These are phyloP conservation scores for Microcyclospora pomicola DNA, from an alignment of 2,329 filamentous ascomycete species.

Conservation along the genomic window DNA sequence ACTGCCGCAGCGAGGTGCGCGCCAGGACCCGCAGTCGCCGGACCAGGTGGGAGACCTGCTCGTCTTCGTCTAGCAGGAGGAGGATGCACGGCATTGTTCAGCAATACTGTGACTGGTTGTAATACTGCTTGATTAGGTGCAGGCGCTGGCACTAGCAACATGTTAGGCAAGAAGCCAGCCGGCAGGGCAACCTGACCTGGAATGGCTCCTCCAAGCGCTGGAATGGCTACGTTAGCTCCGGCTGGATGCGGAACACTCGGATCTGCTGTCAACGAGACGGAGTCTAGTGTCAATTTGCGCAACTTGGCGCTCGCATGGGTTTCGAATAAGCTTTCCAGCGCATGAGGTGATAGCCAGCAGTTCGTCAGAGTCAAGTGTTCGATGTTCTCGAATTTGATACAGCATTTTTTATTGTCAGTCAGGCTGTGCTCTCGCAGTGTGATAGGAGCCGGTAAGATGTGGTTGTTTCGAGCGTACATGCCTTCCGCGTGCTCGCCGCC, in stretches of 20 bases:
- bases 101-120: not conserved
- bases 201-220: not conserved
- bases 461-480: conserved; percentile 45
- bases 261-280: conserved; percentile 48
- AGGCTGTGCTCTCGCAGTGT: conserved; percentile 16
- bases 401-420: conserved; percentile 3
- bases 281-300: conserved; percentile 44
- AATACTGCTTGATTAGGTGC: not conserved
- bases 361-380: conserved; percentile 50
- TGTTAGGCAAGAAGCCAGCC: too few species aligned
- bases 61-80: too few species aligned
- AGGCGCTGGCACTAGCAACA: not conserved
- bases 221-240: not conserved
- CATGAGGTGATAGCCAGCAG: conserved; percentile 51
- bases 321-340: conserved; percentile 40
- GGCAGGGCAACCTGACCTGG: too few species aligned
- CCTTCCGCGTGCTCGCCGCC: conserved; percentile 55
- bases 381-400: conserved; percentile 39
- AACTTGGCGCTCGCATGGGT: conserved; percentile 36
- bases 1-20: not conserved
- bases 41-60: conserved; percentile 4
- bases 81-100: not conserved
- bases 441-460: conserved; percentile 50
- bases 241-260: conserved; percentile 8
- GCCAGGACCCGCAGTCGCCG: conserved; percentile 2